Evolutionary conservation across 108 stramenopile species (phyloP), one percentile per base, ranked within the genome.

Genomic region (Aurantiochytrium sp.): DNA sequence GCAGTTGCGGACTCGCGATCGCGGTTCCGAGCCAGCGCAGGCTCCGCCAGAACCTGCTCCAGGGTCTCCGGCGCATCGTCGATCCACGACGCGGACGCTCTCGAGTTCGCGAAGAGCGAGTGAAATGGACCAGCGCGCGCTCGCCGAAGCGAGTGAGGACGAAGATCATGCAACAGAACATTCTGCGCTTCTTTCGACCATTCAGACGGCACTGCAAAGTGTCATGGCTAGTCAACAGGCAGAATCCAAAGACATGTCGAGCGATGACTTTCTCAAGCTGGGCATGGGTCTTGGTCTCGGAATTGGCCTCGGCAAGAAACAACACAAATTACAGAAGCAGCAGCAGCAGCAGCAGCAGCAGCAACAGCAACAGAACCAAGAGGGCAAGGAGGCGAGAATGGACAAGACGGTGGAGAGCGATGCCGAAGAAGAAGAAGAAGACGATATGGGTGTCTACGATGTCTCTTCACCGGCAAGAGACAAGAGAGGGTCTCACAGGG

Each of bases 261-360:
- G 87, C 19, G 72, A 72, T 28, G 92, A 90, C 44, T 64, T 93
- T 51, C 44, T 90, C 21, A 90, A 64, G 83, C 55, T 89, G 14
- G 89, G 76, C 21, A 25, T 91, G 73, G 91, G 91, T 18, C 88
- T 91, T 14, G 83, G 91, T 44, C 92, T 93, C 28, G 93, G 93
- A 0, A 89, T 93, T 88, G 92, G 92, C 14, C 60, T 93, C 44
- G 92, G 90, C 23, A 72, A 71, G 88, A 44, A 71, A 21, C 60
- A 69, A 51, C 64, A 69, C 14, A 69, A 42, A 18, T 23, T 57
- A 3, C 55, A 57, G 55, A 3, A 57, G 55, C 55, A 57, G 55
- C 55, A 57, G 16, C 8, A 57, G 55, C 55, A 57, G 55, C 55
- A 57, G 16, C 8, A 57, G 35, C 35, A 35, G 2, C 35, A 35